Evolutionary conservation across 371 early-diverging fungal species (phyloP).

Genomic region (Mortierella sp.): DNA sequence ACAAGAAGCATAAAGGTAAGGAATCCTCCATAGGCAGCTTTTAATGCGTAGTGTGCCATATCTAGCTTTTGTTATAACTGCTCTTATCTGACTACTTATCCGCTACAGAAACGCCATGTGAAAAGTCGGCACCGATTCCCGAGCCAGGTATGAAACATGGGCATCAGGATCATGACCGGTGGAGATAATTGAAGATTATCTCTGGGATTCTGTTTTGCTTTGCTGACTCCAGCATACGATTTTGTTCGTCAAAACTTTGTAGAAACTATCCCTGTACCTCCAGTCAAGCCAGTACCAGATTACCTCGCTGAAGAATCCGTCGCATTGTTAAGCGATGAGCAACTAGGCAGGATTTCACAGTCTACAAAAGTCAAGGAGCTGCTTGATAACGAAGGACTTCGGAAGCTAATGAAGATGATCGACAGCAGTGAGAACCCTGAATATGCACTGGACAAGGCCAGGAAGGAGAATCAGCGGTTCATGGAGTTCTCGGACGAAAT

Average conservation of each 20-base stretch:
- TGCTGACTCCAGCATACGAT: not conserved
- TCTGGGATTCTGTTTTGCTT: no score
- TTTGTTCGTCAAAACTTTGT: not conserved
- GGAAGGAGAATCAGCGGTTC: constrained; percentile 43
- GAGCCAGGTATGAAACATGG: constrained; percentile 40
- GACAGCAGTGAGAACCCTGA: constrained; percentile 55
- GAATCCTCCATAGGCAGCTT: no score
- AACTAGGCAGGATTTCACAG: constrained; percentile 29
- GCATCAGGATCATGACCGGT: no score
- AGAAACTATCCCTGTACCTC: constrained; percentile 46
- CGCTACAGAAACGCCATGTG: constrained; percentile 41
- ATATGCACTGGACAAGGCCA: constrained; percentile 39
- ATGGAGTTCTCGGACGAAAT: constrained; percentile 52
- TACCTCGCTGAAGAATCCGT: constrained; percentile 47
- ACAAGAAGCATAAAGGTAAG: constrained; percentile 54
- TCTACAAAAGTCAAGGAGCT: constrained; percentile 35
- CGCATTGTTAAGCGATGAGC: constrained; percentile 31
- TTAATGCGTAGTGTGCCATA: not conserved
- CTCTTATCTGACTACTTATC: not conserved
- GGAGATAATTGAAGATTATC: no score
- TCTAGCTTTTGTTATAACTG: not conserved
- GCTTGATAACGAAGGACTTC: constrained; percentile 36
- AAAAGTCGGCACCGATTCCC: constrained; percentile 40
- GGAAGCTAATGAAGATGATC: constrained; percentile 36
- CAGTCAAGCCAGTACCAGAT: constrained; percentile 35